Evolutionary conservation across 208 protist genomes (phyloP).

Genomic region (Kentomonas sorsogonicus): DNA sequence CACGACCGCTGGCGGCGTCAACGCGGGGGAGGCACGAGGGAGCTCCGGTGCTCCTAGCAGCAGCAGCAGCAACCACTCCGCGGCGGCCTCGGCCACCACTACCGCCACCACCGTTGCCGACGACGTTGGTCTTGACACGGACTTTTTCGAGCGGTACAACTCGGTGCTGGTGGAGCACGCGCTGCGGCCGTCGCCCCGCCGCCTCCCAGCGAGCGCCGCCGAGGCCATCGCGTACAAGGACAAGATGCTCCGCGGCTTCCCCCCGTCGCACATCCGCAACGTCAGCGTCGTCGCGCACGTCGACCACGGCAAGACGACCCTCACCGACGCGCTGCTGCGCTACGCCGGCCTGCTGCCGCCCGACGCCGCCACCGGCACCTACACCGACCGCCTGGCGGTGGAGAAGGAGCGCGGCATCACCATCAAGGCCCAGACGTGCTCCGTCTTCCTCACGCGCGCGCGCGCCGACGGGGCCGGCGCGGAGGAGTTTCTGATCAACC

Average conservation of each 20-base stretch:
- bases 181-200: slow-evolving; percentile 22
- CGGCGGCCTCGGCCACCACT: too few relatives aligned
- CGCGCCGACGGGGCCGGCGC: slow-evolving; percentile 1
- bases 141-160: slow-evolving; percentile 17
- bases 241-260: slow-evolving; percentile 41
- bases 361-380: slow-evolving; percentile 64
- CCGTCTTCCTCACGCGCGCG: slow-evolving; percentile 57
- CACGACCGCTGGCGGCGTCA: too few relatives aligned
- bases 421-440: slow-evolving; percentile 93
- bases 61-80: too few relatives aligned
- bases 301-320: slow-evolving; percentile 92
- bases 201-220: slow-evolving; percentile 20
- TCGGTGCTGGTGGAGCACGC: slow-evolving; percentile 25
- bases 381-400: slow-evolving; percentile 92
- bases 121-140: too few relatives aligned
- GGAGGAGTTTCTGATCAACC: slow-evolving; percentile 91
- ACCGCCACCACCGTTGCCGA: too few relatives aligned
- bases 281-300: slow-evolving; percentile 90
- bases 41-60: too few relatives aligned
- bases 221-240: slow-evolving; percentile 38
- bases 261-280: slow-evolving; percentile 75
- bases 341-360: slow-evolving; percentile 65
- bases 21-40: too few relatives aligned
- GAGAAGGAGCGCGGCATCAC: slow-evolving; percentile 96
- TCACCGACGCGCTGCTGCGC: slow-evolving; percentile 86